Evolutionary conservation across 1,284 basidiomycete species (phyloP), one percentile per base, ranked within the genome.

Genomic region (Coniferiporia weirii): DNA sequence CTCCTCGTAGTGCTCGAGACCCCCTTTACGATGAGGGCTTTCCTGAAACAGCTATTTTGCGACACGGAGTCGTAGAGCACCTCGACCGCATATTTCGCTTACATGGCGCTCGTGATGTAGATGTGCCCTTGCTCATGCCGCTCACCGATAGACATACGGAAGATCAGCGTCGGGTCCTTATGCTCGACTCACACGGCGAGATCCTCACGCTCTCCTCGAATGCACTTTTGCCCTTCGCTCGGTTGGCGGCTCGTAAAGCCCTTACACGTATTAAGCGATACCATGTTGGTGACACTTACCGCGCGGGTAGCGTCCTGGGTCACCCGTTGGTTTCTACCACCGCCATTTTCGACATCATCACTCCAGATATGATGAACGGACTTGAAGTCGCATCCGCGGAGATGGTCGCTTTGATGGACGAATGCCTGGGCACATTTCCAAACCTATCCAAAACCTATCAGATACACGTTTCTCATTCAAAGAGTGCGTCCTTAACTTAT

Each of bases 101-200:
- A 1, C 95, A 95, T 66, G 95, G 95, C 5, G 94, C 95, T 0
- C 84, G 97, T 1, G 86, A 95, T 65, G 84, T 88, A 69, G 87
- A 92, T 64, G 86, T 93, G 0, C 89, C 93, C 0, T 73, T 96
- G 13, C 75, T 98, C 4, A 83, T 94, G 66, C 95, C 94, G 64
- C 69, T 22, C 8, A 54, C 77, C 27, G 75, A 86, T 1, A 76
- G 80, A 38, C 79, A 82, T 47, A 71, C 76, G 0, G 81, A 85
- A 36, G 83, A 89, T 7, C 81, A 85, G 57, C 75, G 75, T 4
- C 81, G 85, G 27, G 88, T 88, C 0, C 75, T 84, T 1, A 86
- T 94, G 65, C 79, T 95, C n/a, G 91, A 95, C 72, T 76, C 83
- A 57, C 86, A 88, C 56, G 93, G 92, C 1, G 90, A 93, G 63